Percentiles rank a stretch among this genome's conserved stretches.
Evolutionary conservation across 345 rosid species (phyloP).

Genomic region (Hypericum perforatum): DNA sequence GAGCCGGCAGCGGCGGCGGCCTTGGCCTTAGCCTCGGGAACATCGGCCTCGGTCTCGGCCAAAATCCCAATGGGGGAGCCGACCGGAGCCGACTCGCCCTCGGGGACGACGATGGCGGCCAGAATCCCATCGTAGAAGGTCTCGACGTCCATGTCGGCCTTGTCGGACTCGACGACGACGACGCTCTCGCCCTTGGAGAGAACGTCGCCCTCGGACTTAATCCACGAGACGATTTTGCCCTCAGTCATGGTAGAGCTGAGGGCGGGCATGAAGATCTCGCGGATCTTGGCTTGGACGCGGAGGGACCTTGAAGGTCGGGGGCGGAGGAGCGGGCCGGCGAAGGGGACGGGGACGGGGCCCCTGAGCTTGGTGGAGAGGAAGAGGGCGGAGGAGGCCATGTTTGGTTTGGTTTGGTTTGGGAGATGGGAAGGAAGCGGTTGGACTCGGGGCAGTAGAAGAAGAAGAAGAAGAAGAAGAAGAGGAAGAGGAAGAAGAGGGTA

Average conservation of each 20-base stretch:
- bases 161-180: constrained; percentile 93
- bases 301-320: constrained; percentile 16
- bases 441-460: constrained; percentile 20
- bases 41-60: constrained; percentile 82
- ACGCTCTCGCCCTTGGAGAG: constrained; percentile 90
- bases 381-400: constrained; percentile 23
- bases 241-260: constrained; percentile 99
- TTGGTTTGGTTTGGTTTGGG: constrained; percentile 28
- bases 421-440: constrained; percentile 5
- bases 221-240: constrained; percentile 96
- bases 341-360: constrained; percentile 7
- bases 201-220: constrained; percentile 84
- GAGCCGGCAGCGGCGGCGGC: constrained; percentile 49
- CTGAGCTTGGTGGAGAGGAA: constrained; percentile 13
- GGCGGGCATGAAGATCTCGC: constrained; percentile 99
- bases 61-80: constrained; percentile 78
- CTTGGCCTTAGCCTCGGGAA: constrained; percentile 72
- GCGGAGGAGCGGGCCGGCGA: constrained; percentile 11
- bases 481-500: background rate
- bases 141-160: constrained; percentile 97
- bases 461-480: constrained; percentile 23
- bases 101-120: constrained; percentile 89
- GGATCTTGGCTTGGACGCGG: constrained; percentile 63
- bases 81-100: constrained; percentile 82
- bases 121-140: constrained; percentile 90